Conservation (phyloP, 805 yeast species). For the Kazachstania kunashirensis region DNA sequence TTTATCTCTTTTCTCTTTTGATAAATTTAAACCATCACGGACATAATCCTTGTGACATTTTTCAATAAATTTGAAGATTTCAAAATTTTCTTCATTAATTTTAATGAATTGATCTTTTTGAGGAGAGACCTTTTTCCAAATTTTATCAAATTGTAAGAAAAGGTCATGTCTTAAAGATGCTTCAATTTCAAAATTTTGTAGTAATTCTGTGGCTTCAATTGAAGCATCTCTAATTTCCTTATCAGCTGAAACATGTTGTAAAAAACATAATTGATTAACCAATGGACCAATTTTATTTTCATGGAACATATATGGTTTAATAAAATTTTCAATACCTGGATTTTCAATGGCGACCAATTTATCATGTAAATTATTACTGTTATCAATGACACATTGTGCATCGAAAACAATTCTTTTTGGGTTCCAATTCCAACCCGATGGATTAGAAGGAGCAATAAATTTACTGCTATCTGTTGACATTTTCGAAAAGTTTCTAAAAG, state of each 20-base stretch:
- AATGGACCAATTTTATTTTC: constrained; percentile 41
- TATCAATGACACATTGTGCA: constrained; percentile 38
- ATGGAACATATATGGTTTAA: constrained; percentile 42
- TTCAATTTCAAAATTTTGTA: constrained; percentile 53
- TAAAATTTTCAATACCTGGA: constrained; percentile 49
- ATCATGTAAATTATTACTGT: constrained; percentile 42
- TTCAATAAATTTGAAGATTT: constrained; percentile 46
- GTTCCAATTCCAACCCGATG: constrained; percentile 53
- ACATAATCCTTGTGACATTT: constrained; percentile 49
- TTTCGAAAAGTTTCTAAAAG: not conserved
- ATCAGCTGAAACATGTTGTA: constrained; percentile 59
- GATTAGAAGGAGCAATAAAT: constrained; percentile 20
- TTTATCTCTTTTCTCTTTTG: constrained; percentile 43
- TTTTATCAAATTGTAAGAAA: constrained; percentile 45
- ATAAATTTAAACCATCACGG: constrained; percentile 60
- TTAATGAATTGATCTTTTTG: constrained; percentile 7
- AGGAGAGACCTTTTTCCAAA: constrained; percentile 35
- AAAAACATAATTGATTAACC: constrained; percentile 50
- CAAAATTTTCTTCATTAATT: constrained; percentile 32
- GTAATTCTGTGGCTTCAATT: constrained; percentile 46
- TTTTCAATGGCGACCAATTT: constrained; percentile 37
- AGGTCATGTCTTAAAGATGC: constrained; percentile 58
- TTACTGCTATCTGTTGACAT: constrained; percentile 1
- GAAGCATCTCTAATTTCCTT: constrained; percentile 66
- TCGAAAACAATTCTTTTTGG: constrained; percentile 38